These are phyloP conservation scores for Pyrenula aspistea DNA, from an alignment of 495 filamentous ascomycete species.

Conservation along the genomic window DNA sequence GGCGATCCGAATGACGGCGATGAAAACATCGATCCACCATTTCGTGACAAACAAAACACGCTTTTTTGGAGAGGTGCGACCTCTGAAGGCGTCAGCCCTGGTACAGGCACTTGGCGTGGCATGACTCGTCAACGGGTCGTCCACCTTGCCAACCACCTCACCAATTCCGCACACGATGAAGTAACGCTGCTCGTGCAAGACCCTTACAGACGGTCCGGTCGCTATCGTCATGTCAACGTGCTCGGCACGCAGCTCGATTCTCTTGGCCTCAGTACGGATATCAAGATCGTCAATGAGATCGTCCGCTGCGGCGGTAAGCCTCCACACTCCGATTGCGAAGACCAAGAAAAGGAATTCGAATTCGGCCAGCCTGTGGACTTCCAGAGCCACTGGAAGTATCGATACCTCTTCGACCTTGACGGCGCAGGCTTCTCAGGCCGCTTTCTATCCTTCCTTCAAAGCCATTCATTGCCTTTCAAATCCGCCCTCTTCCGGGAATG, in stretches of 20 bases:
- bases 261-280: slow-evolving; percentile 24
- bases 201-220: slow-evolving; percentile 16
- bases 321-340: slow-evolving; percentile 30
- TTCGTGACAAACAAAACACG: slow-evolving; percentile 26
- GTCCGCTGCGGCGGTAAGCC: slow-evolving; percentile 32
- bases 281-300: slow-evolving; percentile 35
- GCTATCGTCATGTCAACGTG: slow-evolving; percentile 3
- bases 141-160: slow-evolving; percentile 42
- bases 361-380: slow-evolving; percentile 30
- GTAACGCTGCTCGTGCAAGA: slow-evolving; percentile 26
- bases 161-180: slow-evolving; percentile 20
- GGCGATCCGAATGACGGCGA: slow-evolving; percentile 18
- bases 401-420: slow-evolving; percentile 58
- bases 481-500: slow-evolving; percentile 59
- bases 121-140: slow-evolving; percentile 47
- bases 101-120: slow-evolving; percentile 40
- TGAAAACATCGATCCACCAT: slow-evolving; percentile 23
- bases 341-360: slow-evolving; percentile 38
- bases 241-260: slow-evolving; percentile 18
- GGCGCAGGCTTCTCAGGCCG: slow-evolving; percentile 55
- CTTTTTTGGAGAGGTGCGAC: slow-evolving; percentile 44
- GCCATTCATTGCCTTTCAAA: slow-evolving; percentile 51
- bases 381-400: slow-evolving; percentile 49
- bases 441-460: slow-evolving; percentile 50
- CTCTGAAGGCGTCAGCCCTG: slow-evolving; percentile 40